These are phyloP conservation scores for Collybia mongolica DNA, from an alignment of 768 basidiomycete species.

Conservation along the genomic window DNA sequence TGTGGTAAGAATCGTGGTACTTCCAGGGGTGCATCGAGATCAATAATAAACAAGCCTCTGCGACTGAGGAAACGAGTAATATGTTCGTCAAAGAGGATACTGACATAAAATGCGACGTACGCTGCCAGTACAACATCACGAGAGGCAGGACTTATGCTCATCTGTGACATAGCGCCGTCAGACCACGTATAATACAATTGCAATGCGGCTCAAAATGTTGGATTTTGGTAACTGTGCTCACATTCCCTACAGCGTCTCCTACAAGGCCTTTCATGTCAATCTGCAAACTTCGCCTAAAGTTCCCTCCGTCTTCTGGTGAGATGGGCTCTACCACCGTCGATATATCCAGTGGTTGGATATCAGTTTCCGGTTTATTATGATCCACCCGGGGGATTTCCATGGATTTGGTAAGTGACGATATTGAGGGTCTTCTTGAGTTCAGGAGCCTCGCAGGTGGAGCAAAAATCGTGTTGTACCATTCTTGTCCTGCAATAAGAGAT, in stretches of 20 bases:
- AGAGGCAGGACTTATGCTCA: constrained; percentile 88
- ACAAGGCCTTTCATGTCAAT: constrained; percentile 81
- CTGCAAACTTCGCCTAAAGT: constrained; percentile 57
- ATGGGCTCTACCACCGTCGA: constrained; percentile 3
- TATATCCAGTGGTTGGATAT: constrained; percentile 2
- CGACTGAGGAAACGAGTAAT: constrained; percentile 39
- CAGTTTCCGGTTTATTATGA: constrained; percentile 7
- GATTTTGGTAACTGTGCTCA: constrained; percentile 34
- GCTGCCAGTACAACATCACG: constrained; percentile 90
- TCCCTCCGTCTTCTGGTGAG: constrained; percentile 53
- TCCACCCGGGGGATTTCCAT: not conserved
- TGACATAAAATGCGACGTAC: constrained; percentile 32
- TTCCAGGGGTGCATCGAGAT: constrained; percentile 83
- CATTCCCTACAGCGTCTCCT: constrained; percentile 83
- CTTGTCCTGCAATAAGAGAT: constrained; percentile 7
- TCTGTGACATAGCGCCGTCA: constrained; percentile 39
- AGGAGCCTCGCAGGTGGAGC: constrained; percentile 16
- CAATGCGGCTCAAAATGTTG: not conserved
- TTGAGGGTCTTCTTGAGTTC: constrained; percentile 12
- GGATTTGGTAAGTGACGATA: constrained; percentile 6
- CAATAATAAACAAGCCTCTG: constrained; percentile 92
- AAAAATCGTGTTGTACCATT: constrained; percentile 15
- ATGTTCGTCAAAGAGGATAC: no score
- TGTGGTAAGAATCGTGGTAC: constrained; percentile 94
- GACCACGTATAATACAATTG: not conserved